phyloP scores from a whole-genome alignment of 2,329 filamentous ascomycete species.

The Orbilia ellipsospora region DNA sequence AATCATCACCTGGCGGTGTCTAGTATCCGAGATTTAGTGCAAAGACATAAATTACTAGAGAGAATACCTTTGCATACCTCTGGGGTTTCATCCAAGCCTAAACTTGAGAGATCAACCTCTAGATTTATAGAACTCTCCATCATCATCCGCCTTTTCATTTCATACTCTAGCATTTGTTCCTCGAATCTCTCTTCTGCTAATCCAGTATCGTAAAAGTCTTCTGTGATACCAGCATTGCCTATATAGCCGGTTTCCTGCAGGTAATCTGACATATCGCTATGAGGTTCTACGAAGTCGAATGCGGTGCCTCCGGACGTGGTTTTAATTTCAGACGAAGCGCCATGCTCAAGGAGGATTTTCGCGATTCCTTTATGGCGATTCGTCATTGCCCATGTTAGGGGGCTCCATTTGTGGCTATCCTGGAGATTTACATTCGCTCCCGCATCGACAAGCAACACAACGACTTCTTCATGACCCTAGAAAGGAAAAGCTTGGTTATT shows the following conservation, averaged over 20 bases:
- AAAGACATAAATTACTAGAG: constrained; percentile 2
- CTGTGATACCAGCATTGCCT: constrained; percentile 79
- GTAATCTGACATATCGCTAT: constrained; percentile 96
- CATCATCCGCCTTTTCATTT: constrained; percentile 97
- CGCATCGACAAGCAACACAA: constrained; percentile 82
- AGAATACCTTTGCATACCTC: constrained; percentile 71
- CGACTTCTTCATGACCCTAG: constrained; percentile 88
- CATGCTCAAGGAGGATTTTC: constrained; percentile 89
- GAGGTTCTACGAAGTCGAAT: constrained; percentile 92
- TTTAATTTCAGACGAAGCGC: constrained; percentile 94
- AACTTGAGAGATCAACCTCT: constrained; percentile 93
- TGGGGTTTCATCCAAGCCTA: constrained; percentile 94
- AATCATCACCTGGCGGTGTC: constrained; percentile 76
- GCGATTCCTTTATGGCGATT: constrained; percentile 97
- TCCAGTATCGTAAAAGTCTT: constrained; percentile 94
- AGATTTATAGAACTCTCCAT: constrained; percentile 97
- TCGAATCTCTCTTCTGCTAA: constrained; percentile 94
- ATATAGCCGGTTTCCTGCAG: constrained; percentile 95
- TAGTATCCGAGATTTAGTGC: constrained; percentile 32
- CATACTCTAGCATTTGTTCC: constrained; percentile 95
- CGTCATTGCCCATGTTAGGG: constrained; percentile 99
- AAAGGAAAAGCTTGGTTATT: constrained; percentile 17
- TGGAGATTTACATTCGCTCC: constrained; percentile 91
- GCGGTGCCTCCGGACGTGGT: constrained; percentile 93
- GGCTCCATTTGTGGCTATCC: constrained; percentile 96